Conservation (phyloP, 75 land plant species). For the Picea glauca region DNA sequence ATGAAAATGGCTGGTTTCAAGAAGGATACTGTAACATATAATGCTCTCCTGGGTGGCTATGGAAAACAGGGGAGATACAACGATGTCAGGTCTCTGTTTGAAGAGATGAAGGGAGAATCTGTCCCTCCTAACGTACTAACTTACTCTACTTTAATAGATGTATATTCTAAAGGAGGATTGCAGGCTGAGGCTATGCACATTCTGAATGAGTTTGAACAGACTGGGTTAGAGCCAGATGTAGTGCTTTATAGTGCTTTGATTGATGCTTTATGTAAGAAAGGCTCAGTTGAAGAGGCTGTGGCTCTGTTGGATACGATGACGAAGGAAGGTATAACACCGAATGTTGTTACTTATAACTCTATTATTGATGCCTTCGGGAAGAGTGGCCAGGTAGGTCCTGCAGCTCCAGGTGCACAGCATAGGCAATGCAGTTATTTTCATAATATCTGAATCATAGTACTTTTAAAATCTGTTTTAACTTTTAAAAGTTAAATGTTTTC, state of each 20-base stretch:
- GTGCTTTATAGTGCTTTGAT: constrained; percentile 90
- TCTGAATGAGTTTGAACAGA: constrained; percentile 61
- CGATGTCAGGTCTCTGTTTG: constrained; percentile 52
- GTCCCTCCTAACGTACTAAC: constrained; percentile 76
- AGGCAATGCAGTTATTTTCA: neutral
- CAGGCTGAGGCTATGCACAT: constrained; percentile 74
- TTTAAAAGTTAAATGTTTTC: neutral
- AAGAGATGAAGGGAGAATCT: constrained; percentile 63
- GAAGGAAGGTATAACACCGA: constrained; percentile 78
- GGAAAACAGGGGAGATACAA: constrained; percentile 90
- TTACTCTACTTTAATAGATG: constrained; percentile 90
- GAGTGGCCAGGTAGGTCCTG: constrained; percentile 2
- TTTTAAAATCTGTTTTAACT: neutral
- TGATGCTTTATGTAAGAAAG: constrained; percentile 85
- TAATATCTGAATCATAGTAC: neutral
- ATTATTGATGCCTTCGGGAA: constrained; percentile 94
- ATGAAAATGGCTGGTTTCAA: constrained; percentile 82
- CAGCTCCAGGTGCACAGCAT: neutral
- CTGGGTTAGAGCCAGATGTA: constrained; percentile 89
- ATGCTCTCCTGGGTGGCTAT: constrained; percentile 86
- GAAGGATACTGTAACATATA: constrained; percentile 92
- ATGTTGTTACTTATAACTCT: constrained; percentile 94
- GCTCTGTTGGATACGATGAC: constrained; percentile 84
- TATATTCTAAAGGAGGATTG: constrained; percentile 80
- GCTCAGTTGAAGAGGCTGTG: constrained; percentile 72